Evolutionary conservation across 495 filamentous ascomycete genomes (phyloP).

Genomic region (Lasiosphaeris hirsuta): DNA sequence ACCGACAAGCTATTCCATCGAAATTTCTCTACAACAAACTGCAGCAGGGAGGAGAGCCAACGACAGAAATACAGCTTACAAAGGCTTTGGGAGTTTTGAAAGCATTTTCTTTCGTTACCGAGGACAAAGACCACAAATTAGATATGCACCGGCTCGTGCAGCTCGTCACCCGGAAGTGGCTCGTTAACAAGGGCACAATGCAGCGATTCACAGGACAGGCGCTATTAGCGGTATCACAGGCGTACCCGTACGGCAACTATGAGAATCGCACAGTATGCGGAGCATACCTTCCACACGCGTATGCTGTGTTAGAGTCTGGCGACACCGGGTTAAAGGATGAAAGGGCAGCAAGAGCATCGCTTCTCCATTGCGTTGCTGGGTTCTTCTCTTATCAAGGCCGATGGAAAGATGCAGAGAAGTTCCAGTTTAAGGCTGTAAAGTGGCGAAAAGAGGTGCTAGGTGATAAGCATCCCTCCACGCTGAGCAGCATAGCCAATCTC

Average conservation of each 20-base stretch:
- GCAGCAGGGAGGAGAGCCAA: slow-evolving; percentile 1
- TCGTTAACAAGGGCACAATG: slow-evolving; percentile 25
- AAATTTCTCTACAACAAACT: slow-evolving; percentile 29
- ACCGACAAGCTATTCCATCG: slow-evolving; percentile 41
- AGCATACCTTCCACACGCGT: slow-evolving; percentile 33
- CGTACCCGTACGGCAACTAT: slow-evolving; percentile 32
- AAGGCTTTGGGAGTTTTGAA: slow-evolving; percentile 39
- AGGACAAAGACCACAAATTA: slow-evolving; percentile 22
- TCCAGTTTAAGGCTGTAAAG: neutral
- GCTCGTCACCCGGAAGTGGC: slow-evolving; percentile 44
- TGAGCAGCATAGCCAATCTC: neutral
- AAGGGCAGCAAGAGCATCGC: slow-evolving; percentile 8
- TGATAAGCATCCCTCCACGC: slow-evolving; percentile 33
- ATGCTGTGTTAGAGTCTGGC: slow-evolving; percentile 21
- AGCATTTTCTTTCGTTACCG: slow-evolving; percentile 40
- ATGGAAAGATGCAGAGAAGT: slow-evolving; percentile 25
- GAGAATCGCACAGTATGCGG: slow-evolving; percentile 27
- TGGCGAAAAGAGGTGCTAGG: slow-evolving; percentile 21
- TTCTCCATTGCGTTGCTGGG: neutral
- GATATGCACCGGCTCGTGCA: slow-evolving; percentile 49
- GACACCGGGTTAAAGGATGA: slow-evolving; percentile 10
- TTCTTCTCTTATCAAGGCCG: neutral
- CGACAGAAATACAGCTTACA: slow-evolving; percentile 23
- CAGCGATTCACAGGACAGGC: slow-evolving; percentile 30
- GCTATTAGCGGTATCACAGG: slow-evolving; percentile 27